phyloP scores from a whole-genome alignment of 495 filamentous ascomycete species.

The Aspergillus cristatus region DNA sequence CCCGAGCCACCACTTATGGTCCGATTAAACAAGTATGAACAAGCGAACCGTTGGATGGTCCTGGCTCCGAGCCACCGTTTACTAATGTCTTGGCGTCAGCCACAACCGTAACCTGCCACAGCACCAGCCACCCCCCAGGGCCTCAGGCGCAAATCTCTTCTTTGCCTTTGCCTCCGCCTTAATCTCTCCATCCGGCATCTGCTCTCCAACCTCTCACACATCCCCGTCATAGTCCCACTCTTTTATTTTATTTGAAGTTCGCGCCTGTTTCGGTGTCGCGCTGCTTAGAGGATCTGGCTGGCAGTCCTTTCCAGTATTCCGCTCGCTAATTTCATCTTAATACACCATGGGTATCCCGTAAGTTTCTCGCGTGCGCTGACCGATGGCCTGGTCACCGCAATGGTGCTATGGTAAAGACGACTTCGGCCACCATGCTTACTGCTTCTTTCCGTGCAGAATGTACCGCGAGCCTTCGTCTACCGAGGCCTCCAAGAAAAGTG shows the following conservation, averaged over 20 bases:
- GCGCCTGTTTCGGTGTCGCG: conserved; percentile 11
- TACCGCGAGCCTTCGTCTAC: conserved; percentile 44
- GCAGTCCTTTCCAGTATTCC: conserved; percentile 7
- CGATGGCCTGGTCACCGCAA: no score
- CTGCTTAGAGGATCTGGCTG: not conserved
- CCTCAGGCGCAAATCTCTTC: conserved; percentile 12
- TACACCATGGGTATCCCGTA: conserved; percentile 76
- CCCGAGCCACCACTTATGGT: no score
- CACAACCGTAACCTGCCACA: conserved; percentile 6
- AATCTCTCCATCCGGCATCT: conserved; percentile 11
- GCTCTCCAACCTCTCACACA: no score
- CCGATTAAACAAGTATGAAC: no score
- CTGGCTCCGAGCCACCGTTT: no score
- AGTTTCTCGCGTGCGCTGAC: conserved; percentile 29
- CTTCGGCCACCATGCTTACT: no score
- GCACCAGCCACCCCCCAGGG: conserved; percentile 7
- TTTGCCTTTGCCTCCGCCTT: conserved; percentile 12
- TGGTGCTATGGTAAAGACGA: no score
- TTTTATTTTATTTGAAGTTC: conserved; percentile 2
- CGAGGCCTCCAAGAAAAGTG: conserved; percentile 46
- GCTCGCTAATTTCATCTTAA: conserved; percentile 4
- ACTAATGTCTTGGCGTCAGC: not conserved
- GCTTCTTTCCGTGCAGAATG: conserved; percentile 30
- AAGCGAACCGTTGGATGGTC: no score
- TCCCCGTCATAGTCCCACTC: conserved; percentile 11